Conservation (phyloP, 495 filamentous ascomycete genomes). For the Letharia lupina region DNA sequence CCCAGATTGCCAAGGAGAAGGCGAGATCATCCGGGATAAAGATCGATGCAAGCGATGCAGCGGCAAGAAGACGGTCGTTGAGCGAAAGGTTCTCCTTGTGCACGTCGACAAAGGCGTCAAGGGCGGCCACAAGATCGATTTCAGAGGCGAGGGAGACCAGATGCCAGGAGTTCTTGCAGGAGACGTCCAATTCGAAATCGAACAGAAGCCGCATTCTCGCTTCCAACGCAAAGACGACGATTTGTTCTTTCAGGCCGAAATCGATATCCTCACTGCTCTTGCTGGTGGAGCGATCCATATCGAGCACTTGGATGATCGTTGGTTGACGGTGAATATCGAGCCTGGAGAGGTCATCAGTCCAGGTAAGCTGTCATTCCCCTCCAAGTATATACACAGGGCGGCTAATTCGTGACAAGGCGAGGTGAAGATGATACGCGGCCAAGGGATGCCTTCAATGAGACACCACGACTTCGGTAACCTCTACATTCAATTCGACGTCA, state of each 20-base stretch:
- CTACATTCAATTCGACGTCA: constrained; percentile 95
- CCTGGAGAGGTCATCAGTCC: constrained; percentile 90
- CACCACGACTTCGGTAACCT: constrained; percentile 96
- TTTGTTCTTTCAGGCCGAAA: constrained; percentile 88
- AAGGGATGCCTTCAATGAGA: constrained; percentile 95
- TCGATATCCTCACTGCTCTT: constrained; percentile 91
- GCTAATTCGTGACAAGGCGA: constrained; percentile 48
- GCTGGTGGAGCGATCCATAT: constrained; percentile 81
- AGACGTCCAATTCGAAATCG: constrained; percentile 95
- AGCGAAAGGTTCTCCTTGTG: constrained; percentile 96
- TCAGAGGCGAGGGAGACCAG: constrained; percentile 94
- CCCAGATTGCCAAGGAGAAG: constrained; percentile 94
- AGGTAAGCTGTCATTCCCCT: constrained; percentile 51
- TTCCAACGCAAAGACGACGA: constrained; percentile 97
- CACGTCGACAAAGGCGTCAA: constrained; percentile 93
- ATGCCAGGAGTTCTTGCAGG: constrained; percentile 85
- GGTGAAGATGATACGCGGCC: constrained; percentile 90
- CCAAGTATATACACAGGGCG: neutral
- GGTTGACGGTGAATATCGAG: constrained; percentile 82
- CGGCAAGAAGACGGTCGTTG: constrained; percentile 95
- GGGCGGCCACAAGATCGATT: constrained; percentile 90
- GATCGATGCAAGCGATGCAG: constrained; percentile 90
- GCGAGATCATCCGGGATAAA: constrained; percentile 91
- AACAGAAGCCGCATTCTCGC: constrained; percentile 90
- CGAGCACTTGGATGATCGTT: constrained; percentile 95